These are phyloP conservation scores for Microascus cirrosus DNA, from an alignment of 2,329 filamentous ascomycete genomes.

Conservation along the genomic window DNA sequence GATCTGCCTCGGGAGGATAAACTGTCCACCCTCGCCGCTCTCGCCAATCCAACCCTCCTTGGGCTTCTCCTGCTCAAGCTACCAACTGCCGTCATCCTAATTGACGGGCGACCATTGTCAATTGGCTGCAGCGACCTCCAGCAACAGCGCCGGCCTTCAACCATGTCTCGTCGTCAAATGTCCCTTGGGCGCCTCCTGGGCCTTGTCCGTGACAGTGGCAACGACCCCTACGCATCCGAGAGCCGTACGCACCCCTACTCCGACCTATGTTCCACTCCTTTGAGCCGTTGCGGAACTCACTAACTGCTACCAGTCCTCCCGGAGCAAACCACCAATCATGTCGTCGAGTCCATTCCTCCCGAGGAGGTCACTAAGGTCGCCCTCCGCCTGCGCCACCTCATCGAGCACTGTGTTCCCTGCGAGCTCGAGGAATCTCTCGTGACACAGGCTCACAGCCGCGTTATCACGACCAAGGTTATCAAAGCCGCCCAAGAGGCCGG, in stretches of 20 bases:
- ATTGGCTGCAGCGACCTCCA: not conserved
- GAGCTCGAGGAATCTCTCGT: constrained; percentile 70
- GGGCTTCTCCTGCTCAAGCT: not conserved
- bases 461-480: constrained; percentile 75
- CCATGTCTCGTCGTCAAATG: constrained; percentile 2
- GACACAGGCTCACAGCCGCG: constrained; percentile 68
- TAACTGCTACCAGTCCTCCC: constrained; percentile 46
- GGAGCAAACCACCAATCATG: constrained; percentile 41
- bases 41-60: not conserved
- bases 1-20: not conserved
- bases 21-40: not conserved
- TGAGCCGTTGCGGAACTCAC: not conserved
- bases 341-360: constrained; percentile 59
- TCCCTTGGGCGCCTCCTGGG: constrained; percentile 3
- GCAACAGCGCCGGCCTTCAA: not conserved
- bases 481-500: constrained; percentile 74
- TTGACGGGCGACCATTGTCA: not conserved
- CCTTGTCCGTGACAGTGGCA: not conserved
- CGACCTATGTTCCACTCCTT: not conserved
- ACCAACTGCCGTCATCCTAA: not conserved
- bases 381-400: constrained; percentile 78
- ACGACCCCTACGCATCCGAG: not conserved
- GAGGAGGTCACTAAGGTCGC: constrained; percentile 81
- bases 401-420: constrained; percentile 82
- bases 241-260: not conserved